Conservation (phyloP, 2,329 filamentous ascomycete species). For the Venturia nashicola region DNA sequence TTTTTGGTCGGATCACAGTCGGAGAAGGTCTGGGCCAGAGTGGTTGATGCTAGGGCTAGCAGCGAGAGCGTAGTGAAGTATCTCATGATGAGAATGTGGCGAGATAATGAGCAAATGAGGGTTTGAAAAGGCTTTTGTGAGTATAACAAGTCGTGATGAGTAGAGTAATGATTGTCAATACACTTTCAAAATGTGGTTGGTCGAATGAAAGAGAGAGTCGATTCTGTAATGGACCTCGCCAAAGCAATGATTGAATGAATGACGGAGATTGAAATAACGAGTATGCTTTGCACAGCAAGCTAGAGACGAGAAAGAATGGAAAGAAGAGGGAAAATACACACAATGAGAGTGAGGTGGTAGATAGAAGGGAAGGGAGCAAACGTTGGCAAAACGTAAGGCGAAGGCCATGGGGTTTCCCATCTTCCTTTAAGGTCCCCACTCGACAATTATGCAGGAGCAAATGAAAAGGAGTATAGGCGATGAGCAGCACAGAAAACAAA, state of each 20-base stretch:
- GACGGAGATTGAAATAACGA: not conserved
- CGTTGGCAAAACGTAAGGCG: not conserved
- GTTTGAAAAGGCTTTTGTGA: not conserved
- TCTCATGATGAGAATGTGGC: not conserved
- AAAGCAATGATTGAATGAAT: not conserved
- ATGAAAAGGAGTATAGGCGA: not conserved
- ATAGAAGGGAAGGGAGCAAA: not conserved
- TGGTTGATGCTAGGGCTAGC: constrained; percentile 2
- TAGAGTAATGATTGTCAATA: not conserved
- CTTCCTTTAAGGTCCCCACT: not conserved
- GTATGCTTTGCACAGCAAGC: not conserved
- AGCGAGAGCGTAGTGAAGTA: constrained; percentile 2
- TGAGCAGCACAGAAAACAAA: not conserved
- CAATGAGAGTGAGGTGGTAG: not conserved
- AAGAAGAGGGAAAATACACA: not conserved
- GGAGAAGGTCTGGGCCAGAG: constrained; percentile 30
- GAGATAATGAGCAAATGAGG: not conserved
- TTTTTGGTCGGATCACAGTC: constrained; percentile 32
- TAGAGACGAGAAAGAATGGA: not conserved
- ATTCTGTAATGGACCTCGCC: not conserved
- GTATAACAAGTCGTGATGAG: not conserved
- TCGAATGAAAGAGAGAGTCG: not conserved
- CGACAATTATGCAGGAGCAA: not conserved
- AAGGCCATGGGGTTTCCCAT: not conserved
- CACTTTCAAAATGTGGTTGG: not conserved